Base-by-base conservation (phyloP, 305 asterid species). In the Fraxinus angustifolia region DNA sequence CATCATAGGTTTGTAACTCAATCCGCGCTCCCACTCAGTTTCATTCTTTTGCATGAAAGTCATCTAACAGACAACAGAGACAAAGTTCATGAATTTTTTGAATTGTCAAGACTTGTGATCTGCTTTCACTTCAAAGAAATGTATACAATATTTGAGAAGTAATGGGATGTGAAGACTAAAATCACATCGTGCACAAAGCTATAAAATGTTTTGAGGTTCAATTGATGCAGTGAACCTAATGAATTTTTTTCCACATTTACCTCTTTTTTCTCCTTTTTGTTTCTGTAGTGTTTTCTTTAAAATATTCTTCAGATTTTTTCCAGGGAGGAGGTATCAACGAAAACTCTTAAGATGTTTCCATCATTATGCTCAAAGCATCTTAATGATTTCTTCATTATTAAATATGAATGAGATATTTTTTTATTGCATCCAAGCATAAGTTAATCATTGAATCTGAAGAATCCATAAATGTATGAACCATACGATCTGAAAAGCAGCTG, bases 401-500 rank as follows among this genome's bases (percentile, higher is more conserved):
- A 36, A 42, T 40, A 75, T 34, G 17, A 23, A 78, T 45, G 23
- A 16, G 34, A 73, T 28, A 74, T 17, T 38, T 26, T 26, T 58
- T 65, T 45, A 53, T 33, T 2, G 35, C 48, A 80, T 80, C 14
- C 42, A 77, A 62, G 23, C 30, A 8, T 26, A 78, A 53, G 65
- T 58, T 8, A 68, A 30, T 77, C 28, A 14, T 62, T 28, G 70
- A 81, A 48, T 72, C 76, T 3, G 60, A 77, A 62, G 7, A 84
- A 81, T 35, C 73, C 42, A 73, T 30, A 6, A 8, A 16, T 79
- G 16, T 70, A 78, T 21, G 75, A 74, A 81, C 50, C 77, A 67
- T 75, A 34, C 21, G n/a, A 84, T 78, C 75, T 7, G 40, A 68
- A 42, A 73, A 6, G 67, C 36, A 78, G 73, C 81, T 31, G 78